Evolutionary conservation across 805 yeast genomes (phyloP).

Genomic region (Sporopachydermia quercuum): DNA sequence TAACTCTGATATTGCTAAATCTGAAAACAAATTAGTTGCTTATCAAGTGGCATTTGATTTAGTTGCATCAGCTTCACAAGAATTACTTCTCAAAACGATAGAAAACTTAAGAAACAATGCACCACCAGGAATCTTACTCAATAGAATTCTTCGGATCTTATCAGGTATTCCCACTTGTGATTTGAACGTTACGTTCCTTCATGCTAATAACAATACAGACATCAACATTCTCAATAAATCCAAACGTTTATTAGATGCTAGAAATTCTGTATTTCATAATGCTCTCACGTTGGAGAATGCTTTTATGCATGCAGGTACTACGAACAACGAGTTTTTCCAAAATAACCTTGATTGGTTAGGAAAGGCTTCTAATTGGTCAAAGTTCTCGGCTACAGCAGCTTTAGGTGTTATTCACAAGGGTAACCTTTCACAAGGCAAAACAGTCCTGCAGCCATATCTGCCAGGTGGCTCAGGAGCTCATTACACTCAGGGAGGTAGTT

Average conservation of each 20-base stretch:
- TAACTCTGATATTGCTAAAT: constrained; percentile 19
- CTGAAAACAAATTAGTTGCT: constrained; percentile 41
- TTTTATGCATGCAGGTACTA: constrained; percentile 89
- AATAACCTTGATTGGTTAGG: constrained; percentile 91
- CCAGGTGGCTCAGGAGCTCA: constrained; percentile 70
- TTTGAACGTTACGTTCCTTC: constrained; percentile 73
- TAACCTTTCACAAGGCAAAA: constrained; percentile 78
- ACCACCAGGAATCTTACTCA: constrained; percentile 17
- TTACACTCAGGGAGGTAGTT: constrained; percentile 90
- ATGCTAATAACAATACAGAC: constrained; percentile 80
- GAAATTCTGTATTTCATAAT: constrained; percentile 87
- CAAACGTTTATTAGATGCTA: constrained; percentile 71
- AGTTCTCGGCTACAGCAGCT: constrained; percentile 95
- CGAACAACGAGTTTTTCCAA: constrained; percentile 85
- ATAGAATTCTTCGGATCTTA: constrained; percentile 30
- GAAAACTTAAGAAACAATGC: constrained; percentile 16
- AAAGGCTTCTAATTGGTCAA: constrained; percentile 97
- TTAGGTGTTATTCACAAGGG: constrained; percentile 95
- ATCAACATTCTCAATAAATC: constrained; percentile 67
- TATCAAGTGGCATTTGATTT: constrained; percentile 93
- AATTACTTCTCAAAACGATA: constrained; percentile 44
- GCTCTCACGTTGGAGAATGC: constrained; percentile 94
- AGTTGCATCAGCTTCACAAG: constrained; percentile 84
- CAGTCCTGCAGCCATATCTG: constrained; percentile 76
- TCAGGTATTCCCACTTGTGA: constrained; percentile 93